A percentile compares a stretch with the other conserved stretches of the same genome.
Conservation (phyloP, 2,329 filamentous ascomycete species). For the Trichoderma hamatum region DNA sequence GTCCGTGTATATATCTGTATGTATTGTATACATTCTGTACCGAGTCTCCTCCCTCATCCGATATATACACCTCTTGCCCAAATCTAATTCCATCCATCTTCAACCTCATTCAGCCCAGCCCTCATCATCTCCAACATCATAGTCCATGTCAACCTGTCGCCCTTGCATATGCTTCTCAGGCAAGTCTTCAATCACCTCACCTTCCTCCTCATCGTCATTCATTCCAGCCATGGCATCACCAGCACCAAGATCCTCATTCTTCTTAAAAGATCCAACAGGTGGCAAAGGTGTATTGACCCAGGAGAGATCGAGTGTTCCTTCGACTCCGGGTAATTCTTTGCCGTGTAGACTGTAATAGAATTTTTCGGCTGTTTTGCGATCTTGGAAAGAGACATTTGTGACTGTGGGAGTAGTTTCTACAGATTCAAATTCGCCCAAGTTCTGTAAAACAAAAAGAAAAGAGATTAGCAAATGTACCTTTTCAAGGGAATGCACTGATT, state of each 20-base stretch:
- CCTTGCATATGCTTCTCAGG: conserved; percentile 33
- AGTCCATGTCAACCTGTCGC: conserved; percentile 52
- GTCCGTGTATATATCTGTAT: background rate
- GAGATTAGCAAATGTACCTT: background rate
- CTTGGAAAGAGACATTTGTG: conserved; percentile 65
- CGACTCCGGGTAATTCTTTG: conserved; percentile 62
- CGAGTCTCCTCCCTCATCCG: background rate
- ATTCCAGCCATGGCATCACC: conserved; percentile 36
- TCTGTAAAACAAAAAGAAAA: conserved; percentile 42
- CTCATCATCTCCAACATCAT: conserved; percentile 56
- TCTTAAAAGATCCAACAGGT: conserved; percentile 30
- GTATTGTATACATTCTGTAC: background rate
- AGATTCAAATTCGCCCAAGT: conserved; percentile 64
- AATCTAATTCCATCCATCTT: background rate
- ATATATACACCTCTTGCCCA: background rate
- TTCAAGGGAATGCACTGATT: conserved; percentile 24
- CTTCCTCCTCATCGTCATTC: conserved; percentile 31
- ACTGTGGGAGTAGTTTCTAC: conserved; percentile 52
- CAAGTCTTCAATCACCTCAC: conserved; percentile 26
- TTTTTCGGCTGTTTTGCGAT: conserved; percentile 71
- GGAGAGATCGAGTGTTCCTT: conserved; percentile 63
- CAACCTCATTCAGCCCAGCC: conserved; percentile 43
- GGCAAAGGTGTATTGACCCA: conserved; percentile 55
- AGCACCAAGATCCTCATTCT: conserved; percentile 5
- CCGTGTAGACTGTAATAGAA: conserved; percentile 63